Base-by-base conservation (phyloP, 371 early-diverging fungal species). In the Mortierella sp. region DNA sequence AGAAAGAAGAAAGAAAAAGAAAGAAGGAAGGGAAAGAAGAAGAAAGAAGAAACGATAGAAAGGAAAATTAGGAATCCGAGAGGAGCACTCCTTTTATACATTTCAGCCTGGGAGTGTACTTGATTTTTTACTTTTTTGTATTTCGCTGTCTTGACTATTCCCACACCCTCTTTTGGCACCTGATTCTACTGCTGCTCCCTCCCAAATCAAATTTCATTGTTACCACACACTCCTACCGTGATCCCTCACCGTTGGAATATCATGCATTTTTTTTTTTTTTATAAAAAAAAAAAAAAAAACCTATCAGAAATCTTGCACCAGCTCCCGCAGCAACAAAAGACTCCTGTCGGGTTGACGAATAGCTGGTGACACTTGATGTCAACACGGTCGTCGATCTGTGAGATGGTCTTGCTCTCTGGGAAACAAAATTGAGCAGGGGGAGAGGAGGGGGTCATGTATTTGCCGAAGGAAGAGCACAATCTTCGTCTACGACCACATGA, bases 401-500 rank as follows among this genome's bases (percentile, higher is more conserved):
- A 55, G 22, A 55, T 55, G 32, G 52, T 10, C 15, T 13, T 43
- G n/a, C 52, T 58, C 15, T 58, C 6, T 58, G 16, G 13, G 58
- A 15, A 58, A 38, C 4, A 38, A 59, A 2, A 6, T 45, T 38
- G 33, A 40, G 59, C 59, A 59, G n/a, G 22, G 10, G 24, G 24
- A 22, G 33, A 9, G 21, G 10, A 16, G 24, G 58, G 40, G 36
- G 36, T 24, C 58, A 32, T 41, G 52, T 40, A 24, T 53, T 41
- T 36, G 9, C 58, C 4, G 58, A 24, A 16, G 22, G 15, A 32
- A 47, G 47, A 13, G 36, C 11, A 15, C 15, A 33, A 21, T 45
- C 40, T 55, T 36, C 58, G 22, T 45, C 47, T 65, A 9, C 50
- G 21, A 43, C 67, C 73, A 72, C 73, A 72, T 72, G 73, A 72